These are phyloP conservation scores for Hypoxylon sp. DNA, from an alignment of 2,329 filamentous ascomycete species.

Conservation along the genomic window DNA sequence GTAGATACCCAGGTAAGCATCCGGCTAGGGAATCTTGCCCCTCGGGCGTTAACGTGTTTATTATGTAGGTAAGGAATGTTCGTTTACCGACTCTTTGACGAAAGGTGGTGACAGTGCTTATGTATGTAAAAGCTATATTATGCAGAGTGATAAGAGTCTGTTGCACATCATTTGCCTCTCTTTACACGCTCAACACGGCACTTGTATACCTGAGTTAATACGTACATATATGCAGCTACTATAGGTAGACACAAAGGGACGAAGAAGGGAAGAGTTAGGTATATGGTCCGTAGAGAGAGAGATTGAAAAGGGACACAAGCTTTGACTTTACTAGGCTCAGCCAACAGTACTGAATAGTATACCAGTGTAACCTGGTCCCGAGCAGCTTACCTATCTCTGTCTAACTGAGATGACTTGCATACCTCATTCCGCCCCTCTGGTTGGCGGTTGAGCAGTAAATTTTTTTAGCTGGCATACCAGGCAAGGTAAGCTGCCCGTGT, in stretches of 20 bases:
- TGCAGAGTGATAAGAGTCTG: neutral
- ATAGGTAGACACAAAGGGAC: no score
- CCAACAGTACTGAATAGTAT: no score
- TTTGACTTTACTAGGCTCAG: no score
- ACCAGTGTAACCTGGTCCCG: no score
- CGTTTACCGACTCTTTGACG: constrained; percentile 29
- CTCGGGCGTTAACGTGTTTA: neutral
- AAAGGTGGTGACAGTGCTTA: neutral
- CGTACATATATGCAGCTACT: neutral
- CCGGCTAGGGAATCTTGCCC: neutral
- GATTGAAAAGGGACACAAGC: no score
- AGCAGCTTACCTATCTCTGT: constrained; percentile 7
- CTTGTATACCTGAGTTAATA: no score
- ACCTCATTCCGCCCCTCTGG: no score
- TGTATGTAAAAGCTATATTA: neutral
- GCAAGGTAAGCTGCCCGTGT: no score
- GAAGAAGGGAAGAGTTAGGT: no score
- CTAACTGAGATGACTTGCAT: neutral
- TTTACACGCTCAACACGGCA: constrained; percentile 1
- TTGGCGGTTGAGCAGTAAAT: neutral
- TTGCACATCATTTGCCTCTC: no score
- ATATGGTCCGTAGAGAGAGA: no score
- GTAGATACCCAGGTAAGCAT: no score
- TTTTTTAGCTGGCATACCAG: neutral
- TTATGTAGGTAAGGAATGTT: neutral